phyloP scores from a whole-genome alignment of 257 asterid species.

The Ajuga chamaepitys region DNA sequence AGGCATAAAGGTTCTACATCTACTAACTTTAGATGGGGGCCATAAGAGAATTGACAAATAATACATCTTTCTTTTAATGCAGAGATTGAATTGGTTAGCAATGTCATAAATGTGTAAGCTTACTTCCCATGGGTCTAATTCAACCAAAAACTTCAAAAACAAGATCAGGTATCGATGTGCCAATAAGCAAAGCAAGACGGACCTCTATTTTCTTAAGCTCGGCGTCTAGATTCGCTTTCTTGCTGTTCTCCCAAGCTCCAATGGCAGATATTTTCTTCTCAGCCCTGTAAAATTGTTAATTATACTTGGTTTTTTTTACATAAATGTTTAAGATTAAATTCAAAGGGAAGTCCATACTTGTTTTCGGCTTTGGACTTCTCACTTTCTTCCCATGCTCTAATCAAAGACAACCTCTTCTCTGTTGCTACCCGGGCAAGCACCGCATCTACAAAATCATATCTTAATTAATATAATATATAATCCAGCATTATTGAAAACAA shows the following conservation, averaged over 20 bases:
- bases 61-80: background rate
- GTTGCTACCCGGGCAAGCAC: conserved; percentile 78
- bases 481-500: background rate
- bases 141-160: background rate
- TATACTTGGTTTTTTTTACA: too few species aligned
- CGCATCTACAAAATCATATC: conserved; percentile 42
- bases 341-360: conserved; percentile 29
- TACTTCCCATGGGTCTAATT: conserved; percentile 5
- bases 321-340: background rate
- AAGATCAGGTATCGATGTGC: background rate
- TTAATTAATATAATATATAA: background rate
- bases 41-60: background rate
- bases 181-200: too few species aligned
- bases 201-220: conserved; percentile 59
- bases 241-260: conserved; percentile 57
- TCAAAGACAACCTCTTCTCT: conserved; percentile 67
- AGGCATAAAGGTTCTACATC: background rate
- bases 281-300: conserved; percentile 28
- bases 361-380: conserved; percentile 81
- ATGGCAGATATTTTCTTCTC: conserved; percentile 39
- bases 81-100: background rate
- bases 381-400: conserved; percentile 98
- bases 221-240: conserved; percentile 49
- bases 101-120: conserved; percentile 2
- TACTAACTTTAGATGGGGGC: background rate